Evolutionary conservation across 2,329 filamentous ascomycete genomes (phyloP), one percentile per base, ranked within the genome.

Genomic region (Venturia asperata): DNA sequence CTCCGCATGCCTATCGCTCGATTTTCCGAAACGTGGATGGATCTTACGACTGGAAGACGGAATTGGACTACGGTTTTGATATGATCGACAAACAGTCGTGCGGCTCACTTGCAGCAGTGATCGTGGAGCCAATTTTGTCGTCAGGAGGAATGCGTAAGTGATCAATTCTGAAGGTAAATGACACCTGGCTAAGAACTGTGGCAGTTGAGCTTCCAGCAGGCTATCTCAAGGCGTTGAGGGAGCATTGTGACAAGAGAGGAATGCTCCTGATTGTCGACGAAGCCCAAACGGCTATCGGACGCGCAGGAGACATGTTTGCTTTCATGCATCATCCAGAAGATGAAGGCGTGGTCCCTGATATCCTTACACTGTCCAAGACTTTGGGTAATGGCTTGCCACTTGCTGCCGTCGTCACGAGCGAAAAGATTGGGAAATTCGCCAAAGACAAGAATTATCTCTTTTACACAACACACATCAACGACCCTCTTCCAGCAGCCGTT

Each of bases 21-120:
- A 77, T 81, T 0, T 89, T 89, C 72, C 79, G 82, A 11, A 79
- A 81, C 43, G 27, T 80, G 0, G 84, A 88, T 67, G 85, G 85
- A 0, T 79, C 79, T 0, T 84, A 89, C 67, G 85, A 89, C 70
- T 89, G 86, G 86, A 77, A 85, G 68, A 81, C 83, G 0, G 86
- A 89, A 71, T 74, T 89, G 17, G 80, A 85, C 13, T 88, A 83
- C 68, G 85, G 84, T 5, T 88, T 84, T 79, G 76, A 77, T 21
- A 76, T 88, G 73, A 77, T 89, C 24, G 85, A 89, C 67, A 77
- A 79, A 56, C 81, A 83, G 64, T 84, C 80, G 0, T 82, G 80
- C 65, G 86, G 85, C 0, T 87, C 84, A 0, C 77, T 88, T 0
- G 85, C 86, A 0, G 86, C 86, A 0, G 81, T 85, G 41, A 84